Base-by-base conservation (phyloP, 805 yeast genomes). In the Candida palmyrensis region DNA sequence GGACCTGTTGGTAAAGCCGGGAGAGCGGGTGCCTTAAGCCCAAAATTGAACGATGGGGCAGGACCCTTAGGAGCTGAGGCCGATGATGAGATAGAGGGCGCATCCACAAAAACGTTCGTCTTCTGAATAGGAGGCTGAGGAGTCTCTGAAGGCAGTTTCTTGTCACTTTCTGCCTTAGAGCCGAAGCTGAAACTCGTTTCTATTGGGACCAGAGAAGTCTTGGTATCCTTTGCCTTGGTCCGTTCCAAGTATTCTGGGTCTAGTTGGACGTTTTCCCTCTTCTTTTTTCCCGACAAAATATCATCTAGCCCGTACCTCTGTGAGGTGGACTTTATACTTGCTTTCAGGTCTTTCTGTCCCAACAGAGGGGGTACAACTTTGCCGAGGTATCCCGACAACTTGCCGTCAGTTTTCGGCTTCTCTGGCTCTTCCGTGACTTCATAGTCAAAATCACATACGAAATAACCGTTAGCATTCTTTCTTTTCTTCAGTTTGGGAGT, bases 361-460 rank as follows among this genome's bases (percentile, higher is more conserved):
- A 65, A 62, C n/a, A 41, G 38, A 1, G 71, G 71, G 30, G 51
- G 49, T 18, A 45, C 44, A 2, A 66, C 43, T 3, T 39, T 32
- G 1, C 68, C 70, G 36, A 66, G 53, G 33, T 60, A 59, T 0
- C 70, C 68, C 23, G 43, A 42, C 22, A 60, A 42, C 27, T 48
- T 45, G 19, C 43, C 41, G 16, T 38, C 29, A 6, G 37, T 21
- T n/a, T 39, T 33, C 9, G 37, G 37, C 4, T 37, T 33, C 14
- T 47, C 47, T 12, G 41, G 27, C 11, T 46, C 40, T 5, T 36
- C 23, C 4, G 3, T 34, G 1, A 45, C 41, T 27, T 66, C 70
- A 35, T 66, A 66, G 14, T 42, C 36, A 33, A 65, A 61, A 19
- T 62, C 64, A 3, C 69, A 66, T 1, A 53, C 51, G 33, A 59